Base-by-base conservation (phyloP, 2,329 filamentous ascomycete genomes). In the Penicillium concentricum region DNA sequence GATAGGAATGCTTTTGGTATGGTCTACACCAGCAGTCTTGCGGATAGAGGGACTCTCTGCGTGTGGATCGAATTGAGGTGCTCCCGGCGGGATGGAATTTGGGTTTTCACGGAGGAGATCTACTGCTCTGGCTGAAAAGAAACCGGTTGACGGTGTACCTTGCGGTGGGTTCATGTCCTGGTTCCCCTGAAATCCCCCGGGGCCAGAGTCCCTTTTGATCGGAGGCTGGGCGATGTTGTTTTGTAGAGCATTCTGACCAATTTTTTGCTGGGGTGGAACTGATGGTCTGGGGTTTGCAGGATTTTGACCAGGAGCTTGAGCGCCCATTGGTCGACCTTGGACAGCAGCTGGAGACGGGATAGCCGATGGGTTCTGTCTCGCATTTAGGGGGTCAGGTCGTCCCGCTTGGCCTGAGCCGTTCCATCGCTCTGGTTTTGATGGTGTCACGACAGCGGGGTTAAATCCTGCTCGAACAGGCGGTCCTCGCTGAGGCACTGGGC, bases 21-120 rank as follows among this genome's bases (percentile, higher is more conserved):
- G 91, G 67, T 97, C 91, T 38, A 97, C 83, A 2, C 92, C 92
- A 0, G 89, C 89, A 0, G 93, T 97, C 70, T 93, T 92, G 59
- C 91, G 85, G 69, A 96, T 92, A 0, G 92, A 94, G 0, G 92
- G 92, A 59, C 87, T 91, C 67, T 92, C 88, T 6, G 86, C 82
- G 56, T 86, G 86, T 3, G 88, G 89, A 65, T 92, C 88, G 72
- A 92, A 93, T 24, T 81, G 78, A 13, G 84, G 78, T 5, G 76
- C 72, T 4, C 79, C 72, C 4, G 74, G 69, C 34, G 76, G 75
- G 10, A 70, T 76, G 45, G 64, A 71, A 60, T 78, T 77, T 39
- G 72, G 77, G 62, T 79, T 77, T 56, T 84, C 81, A 6, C 83
- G 78, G 5, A 87, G 69, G 55, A 81, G 77, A 53, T 81, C 82